These are phyloP conservation scores for Corylus avellana DNA, from an alignment of 306 rosid species.

Conservation along the genomic window DNA sequence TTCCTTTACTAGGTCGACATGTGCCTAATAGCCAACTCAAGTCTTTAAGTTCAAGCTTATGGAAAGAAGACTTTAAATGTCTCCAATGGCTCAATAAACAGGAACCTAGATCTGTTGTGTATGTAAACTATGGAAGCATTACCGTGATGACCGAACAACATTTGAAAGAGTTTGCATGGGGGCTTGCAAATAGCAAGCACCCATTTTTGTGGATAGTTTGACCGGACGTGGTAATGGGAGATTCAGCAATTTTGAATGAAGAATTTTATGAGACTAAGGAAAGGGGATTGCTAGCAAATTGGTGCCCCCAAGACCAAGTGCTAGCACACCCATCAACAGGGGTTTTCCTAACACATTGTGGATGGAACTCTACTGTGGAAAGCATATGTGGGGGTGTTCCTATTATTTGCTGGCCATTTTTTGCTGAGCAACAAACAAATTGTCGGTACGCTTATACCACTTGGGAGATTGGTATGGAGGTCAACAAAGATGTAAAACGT, in stretches of 20 bases:
- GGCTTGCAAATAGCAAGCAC: constrained; percentile 44
- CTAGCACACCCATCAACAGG: constrained; percentile 47
- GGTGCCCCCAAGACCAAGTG: constrained; percentile 52
- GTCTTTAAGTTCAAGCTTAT: constrained; percentile 33
- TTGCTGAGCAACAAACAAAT: constrained; percentile 50
- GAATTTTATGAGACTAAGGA: constrained; percentile 36
- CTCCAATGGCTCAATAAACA: constrained; percentile 39
- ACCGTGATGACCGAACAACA: constrained; percentile 36
- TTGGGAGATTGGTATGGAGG: constrained; percentile 51
- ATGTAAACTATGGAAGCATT: constrained; percentile 46
- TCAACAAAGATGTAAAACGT: constrained; percentile 37
- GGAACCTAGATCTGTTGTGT: constrained; percentile 42
- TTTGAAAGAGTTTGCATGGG: constrained; percentile 53
- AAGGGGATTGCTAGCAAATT: constrained; percentile 40
- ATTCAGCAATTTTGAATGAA: constrained; percentile 23
- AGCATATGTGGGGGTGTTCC: constrained; percentile 43
- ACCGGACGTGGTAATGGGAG: constrained; percentile 42
- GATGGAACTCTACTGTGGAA: constrained; percentile 56
- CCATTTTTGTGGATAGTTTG: constrained; percentile 50
- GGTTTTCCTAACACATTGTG: constrained; percentile 48
- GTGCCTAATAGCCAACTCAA: constrained; percentile 20
- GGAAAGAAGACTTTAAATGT: constrained; percentile 47
- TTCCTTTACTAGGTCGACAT: constrained; percentile 31
- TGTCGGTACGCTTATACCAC: constrained; percentile 39
- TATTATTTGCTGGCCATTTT: constrained; percentile 61